These are phyloP conservation scores for Pseudozyma thailandica DNA, from an alignment of 1,284 basidiomycete genomes.

Conservation along the genomic window DNA sequence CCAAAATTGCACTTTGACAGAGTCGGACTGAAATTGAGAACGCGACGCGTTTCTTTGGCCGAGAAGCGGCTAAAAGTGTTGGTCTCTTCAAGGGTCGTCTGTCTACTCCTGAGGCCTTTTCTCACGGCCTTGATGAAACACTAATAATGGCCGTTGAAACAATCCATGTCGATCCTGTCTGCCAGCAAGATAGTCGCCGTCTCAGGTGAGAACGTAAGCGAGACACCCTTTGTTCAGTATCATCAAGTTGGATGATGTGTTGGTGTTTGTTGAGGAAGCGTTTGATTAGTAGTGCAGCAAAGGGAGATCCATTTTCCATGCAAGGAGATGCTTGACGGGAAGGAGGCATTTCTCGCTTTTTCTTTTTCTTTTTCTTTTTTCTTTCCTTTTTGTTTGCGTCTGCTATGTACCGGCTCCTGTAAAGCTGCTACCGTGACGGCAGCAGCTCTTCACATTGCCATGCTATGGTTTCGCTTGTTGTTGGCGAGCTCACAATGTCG, in stretches of 20 bases:
- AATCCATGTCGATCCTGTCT: neutral
- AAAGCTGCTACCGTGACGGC: too few species aligned
- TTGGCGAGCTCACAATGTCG: neutral
- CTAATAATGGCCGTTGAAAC: too few species aligned
- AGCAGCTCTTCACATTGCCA: too few species aligned
- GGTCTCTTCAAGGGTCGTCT: too few species aligned
- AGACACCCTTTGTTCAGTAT: too few species aligned
- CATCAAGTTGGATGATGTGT: too few species aligned
- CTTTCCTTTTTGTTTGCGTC: too few species aligned
- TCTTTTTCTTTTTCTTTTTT: too few species aligned
- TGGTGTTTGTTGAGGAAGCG: too few species aligned
- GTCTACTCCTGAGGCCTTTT: too few species aligned
- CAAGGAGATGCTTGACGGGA: constrained; percentile 30
- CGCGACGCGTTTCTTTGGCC: constrained; percentile 16
- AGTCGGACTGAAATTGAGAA: neutral
- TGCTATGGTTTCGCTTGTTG: too few species aligned
- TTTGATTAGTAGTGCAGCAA: neutral
- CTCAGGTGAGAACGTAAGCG: neutral
- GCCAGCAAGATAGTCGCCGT: neutral
- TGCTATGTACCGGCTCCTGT: too few species aligned
- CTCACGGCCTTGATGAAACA: neutral
- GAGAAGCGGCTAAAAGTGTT: constrained; percentile 3
- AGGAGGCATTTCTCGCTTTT: neutral
- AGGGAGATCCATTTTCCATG: constrained; percentile 20
- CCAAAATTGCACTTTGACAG: neutral